Percentiles rank a stretch among this genome's conserved stretches.
phyloP scores from a whole-genome alignment of 345 rosid genomes.

The Camelina hispida region DNA sequence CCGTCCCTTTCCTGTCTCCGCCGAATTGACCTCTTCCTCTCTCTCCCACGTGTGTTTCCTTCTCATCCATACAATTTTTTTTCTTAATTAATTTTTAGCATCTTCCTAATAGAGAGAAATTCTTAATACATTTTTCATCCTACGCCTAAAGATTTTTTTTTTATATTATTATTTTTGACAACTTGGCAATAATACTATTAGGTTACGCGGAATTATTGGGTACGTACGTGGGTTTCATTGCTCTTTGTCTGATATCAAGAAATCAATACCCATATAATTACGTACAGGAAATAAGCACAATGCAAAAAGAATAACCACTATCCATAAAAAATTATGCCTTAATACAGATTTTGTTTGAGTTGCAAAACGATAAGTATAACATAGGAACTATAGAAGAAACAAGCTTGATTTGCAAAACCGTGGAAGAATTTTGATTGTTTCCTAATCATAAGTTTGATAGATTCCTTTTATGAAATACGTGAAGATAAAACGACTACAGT shows the following conservation, averaged over 20 bases:
- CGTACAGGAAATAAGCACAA: slow-evolving; percentile 1
- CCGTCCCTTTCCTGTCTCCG: slow-evolving; percentile 49
- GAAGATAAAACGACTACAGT: neutral
- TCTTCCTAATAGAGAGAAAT: slow-evolving; percentile 25
- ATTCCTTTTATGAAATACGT: neutral
- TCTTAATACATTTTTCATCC: neutral
- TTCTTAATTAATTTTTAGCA: slow-evolving; percentile 4
- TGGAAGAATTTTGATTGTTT: slow-evolving; percentile 7
- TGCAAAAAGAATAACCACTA: neutral
- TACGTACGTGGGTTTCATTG: slow-evolving; percentile 41
- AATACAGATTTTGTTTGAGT: neutral
- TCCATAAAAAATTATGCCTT: neutral
- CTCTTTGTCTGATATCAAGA: slow-evolving; percentile 39
- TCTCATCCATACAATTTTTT: slow-evolving; percentile 39
- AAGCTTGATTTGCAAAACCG: slow-evolving; percentile 2
- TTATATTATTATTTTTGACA: slow-evolving; percentile 24
- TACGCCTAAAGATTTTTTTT: neutral
- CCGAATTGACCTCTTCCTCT: slow-evolving; percentile 43
- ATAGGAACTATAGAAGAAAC: neutral
- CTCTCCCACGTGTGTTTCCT: slow-evolving; percentile 45
- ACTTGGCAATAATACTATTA: slow-evolving; percentile 35
- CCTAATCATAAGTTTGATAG: neutral
- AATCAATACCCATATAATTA: slow-evolving; percentile 22
- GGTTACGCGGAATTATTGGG: slow-evolving; percentile 41
- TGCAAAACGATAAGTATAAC: neutral